phyloP scores from a whole-genome alignment of 164 flowering plant genomes.

The Liquidambar formosana region DNA sequence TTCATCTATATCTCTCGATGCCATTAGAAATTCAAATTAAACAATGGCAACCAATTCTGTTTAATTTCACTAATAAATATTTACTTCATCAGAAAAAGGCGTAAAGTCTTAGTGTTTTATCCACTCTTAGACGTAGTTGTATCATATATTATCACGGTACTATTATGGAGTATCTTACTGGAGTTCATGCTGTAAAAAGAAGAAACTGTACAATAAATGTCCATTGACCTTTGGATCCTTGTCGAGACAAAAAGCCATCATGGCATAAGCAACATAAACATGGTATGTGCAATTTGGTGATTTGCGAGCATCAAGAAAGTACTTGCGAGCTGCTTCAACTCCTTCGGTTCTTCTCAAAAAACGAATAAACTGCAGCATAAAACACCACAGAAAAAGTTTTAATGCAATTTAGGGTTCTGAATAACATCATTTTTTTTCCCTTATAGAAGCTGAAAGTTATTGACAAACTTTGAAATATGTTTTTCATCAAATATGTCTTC shows the following conservation, averaged over 20 bases:
- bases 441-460: neutral
- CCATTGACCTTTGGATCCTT: slow-evolving; percentile 83
- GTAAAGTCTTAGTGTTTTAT: too few species aligned
- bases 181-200: neutral
- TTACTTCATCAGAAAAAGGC: too few species aligned
- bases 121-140: neutral
- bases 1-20: too few species aligned
- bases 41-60: too few species aligned
- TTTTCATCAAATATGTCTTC: neutral
- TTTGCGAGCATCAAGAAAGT: slow-evolving; percentile 88
- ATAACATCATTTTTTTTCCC: neutral
- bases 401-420: neutral
- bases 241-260: slow-evolving; percentile 96
- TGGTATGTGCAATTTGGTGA: slow-evolving; percentile 89
- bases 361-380: slow-evolving; percentile 70
- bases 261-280: slow-evolving; percentile 92
- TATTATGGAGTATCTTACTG: neutral
- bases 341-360: slow-evolving; percentile 94
- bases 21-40: too few species aligned
- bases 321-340: slow-evolving; percentile 94
- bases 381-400: slow-evolving; percentile 2
- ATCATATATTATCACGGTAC: neutral
- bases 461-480: neutral
- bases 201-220: neutral
- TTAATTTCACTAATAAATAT: too few species aligned